Evolutionary conservation across 2,329 filamentous ascomycete species (phyloP).

Genomic region (Xylaria sp.): DNA sequence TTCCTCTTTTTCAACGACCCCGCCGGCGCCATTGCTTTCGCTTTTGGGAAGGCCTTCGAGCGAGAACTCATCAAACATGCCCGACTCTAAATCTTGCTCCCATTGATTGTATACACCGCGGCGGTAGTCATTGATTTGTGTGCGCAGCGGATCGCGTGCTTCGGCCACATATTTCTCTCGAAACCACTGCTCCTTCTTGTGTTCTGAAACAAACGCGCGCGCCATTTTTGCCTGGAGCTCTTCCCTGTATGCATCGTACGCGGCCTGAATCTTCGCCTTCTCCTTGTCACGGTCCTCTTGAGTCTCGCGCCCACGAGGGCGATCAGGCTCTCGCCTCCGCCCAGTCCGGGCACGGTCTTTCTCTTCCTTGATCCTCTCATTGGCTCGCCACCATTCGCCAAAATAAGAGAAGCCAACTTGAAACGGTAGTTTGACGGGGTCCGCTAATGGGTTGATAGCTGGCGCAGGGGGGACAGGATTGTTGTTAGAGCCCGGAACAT

Average conservation of each 20-base stretch:
- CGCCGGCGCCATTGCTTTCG: slow-evolving; percentile 87
- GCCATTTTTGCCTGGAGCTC: slow-evolving; percentile 82
- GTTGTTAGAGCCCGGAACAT: slow-evolving; percentile 78
- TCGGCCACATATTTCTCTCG: slow-evolving; percentile 91
- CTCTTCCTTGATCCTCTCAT: slow-evolving; percentile 84
- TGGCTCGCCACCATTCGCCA: slow-evolving; percentile 85
- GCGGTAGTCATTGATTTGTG: slow-evolving; percentile 82
- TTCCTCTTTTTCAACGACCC: slow-evolving; percentile 91
- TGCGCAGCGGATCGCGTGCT: slow-evolving; percentile 77
- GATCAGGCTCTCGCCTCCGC: slow-evolving; percentile 71
- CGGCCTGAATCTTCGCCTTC: slow-evolving; percentile 78
- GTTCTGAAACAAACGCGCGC: slow-evolving; percentile 85
- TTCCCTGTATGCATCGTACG: slow-evolving; percentile 74
- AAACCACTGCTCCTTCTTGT: slow-evolving; percentile 98
- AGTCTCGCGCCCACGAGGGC: slow-evolving; percentile 70
- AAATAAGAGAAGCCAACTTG: slow-evolving; percentile 89
- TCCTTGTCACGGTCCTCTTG: slow-evolving; percentile 82
- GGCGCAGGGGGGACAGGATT: slow-evolving; percentile 56
- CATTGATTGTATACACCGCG: slow-evolving; percentile 83
- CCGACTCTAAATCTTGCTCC: slow-evolving; percentile 85
- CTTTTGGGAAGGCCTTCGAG: slow-evolving; percentile 93
- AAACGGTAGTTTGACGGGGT: slow-evolving; percentile 77
- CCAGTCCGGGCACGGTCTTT: slow-evolving; percentile 77
- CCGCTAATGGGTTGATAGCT: slow-evolving; percentile 72
- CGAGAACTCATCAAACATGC: slow-evolving; percentile 92